Conservation (phyloP, 495 filamentous ascomycete species). For the Lasiosphaeria miniovina region DNA sequence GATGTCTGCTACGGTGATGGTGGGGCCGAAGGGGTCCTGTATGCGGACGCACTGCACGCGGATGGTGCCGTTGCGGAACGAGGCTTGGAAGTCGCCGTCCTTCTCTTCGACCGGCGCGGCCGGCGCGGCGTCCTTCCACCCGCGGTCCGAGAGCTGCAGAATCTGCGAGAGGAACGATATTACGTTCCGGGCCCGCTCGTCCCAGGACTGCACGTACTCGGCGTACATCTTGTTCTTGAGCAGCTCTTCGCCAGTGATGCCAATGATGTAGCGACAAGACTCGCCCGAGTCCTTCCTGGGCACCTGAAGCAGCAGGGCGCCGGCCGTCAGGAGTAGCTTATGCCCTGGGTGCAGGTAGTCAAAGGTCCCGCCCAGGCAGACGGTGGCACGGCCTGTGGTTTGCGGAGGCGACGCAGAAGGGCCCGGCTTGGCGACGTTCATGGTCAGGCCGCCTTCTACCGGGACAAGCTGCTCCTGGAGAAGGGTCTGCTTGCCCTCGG, state of each 20-base stretch:
- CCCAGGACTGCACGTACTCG: slow-evolving; percentile 75
- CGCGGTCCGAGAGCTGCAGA: slow-evolving; percentile 50
- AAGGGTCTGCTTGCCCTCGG: slow-evolving; percentile 43
- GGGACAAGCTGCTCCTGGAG: slow-evolving; percentile 42
- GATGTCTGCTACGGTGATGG: slow-evolving; percentile 76
- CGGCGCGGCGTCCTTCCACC: slow-evolving; percentile 30
- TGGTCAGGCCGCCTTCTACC: slow-evolving; percentile 47
- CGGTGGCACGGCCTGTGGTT: slow-evolving; percentile 37
- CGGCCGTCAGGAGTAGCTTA: slow-evolving; percentile 86
- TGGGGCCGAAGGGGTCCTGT: slow-evolving; percentile 86
- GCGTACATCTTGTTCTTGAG: slow-evolving; percentile 85
- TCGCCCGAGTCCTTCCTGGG: slow-evolving; percentile 36
- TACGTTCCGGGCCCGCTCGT: slow-evolving; percentile 62
- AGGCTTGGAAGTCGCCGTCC: slow-evolving; percentile 39
- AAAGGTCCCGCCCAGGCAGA: slow-evolving; percentile 92
- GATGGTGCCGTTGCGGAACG: slow-evolving; percentile 43
- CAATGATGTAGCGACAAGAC: slow-evolving; percentile 64
- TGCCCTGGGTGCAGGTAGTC: slow-evolving; percentile 97
- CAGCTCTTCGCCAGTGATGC: slow-evolving; percentile 83
- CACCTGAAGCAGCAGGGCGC: slow-evolving; percentile 63
- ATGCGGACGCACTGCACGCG: slow-evolving; percentile 75
- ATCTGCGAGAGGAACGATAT: slow-evolving; percentile 70
- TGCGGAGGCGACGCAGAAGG: slow-evolving; percentile 15
- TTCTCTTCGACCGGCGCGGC: slow-evolving; percentile 23
- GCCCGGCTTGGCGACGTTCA: slow-evolving; percentile 26